phyloP scores from a whole-genome alignment of 2,329 filamentous ascomycete species.

The Pestalotiopsis sp. region DNA sequence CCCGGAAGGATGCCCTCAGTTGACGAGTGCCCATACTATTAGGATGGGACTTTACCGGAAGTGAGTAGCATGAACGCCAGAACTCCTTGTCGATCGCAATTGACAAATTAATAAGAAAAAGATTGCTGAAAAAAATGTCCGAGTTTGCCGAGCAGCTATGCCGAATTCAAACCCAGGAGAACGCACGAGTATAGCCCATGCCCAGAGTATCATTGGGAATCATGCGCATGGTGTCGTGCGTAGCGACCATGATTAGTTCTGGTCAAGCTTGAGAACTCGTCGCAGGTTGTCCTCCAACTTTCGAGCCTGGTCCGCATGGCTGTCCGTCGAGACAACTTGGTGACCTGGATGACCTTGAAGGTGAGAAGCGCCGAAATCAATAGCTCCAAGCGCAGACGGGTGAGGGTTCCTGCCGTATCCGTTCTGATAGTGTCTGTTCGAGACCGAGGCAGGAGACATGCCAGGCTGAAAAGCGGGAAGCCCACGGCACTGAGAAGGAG shows the following conservation, averaged over 20 bases:
- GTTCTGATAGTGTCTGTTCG: constrained; percentile 14
- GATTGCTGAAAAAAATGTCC: constrained; percentile 12
- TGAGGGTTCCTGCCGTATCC: background rate
- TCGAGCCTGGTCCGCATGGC: constrained; percentile 38
- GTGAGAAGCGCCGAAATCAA: background rate
- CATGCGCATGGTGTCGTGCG: background rate
- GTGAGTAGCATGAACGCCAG: background rate
- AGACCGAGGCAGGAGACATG: constrained; percentile 26
- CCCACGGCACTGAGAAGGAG: constrained; percentile 8
- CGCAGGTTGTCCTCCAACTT: constrained; percentile 56
- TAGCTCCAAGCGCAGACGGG: background rate
- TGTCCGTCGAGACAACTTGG: constrained; percentile 14
- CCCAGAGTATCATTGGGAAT: constrained; percentile 12
- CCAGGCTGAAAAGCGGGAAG: constrained; percentile 21
- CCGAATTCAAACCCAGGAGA: constrained; percentile 11
- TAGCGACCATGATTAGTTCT: constrained; percentile 9
- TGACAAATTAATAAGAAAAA: constrained; percentile 9
- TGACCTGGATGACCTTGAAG: constrained; percentile 13
- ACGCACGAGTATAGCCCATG: constrained; percentile 10
- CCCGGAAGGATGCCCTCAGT: constrained; percentile 12
- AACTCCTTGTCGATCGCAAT: background rate
- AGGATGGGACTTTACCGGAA: background rate
- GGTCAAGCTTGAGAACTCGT: constrained; percentile 47
- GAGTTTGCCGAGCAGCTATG: constrained; percentile 16
- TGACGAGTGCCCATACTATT: constrained; percentile 12